phyloP scores from a whole-genome alignment of 345 rosid genomes.

The Draba incana region DNA sequence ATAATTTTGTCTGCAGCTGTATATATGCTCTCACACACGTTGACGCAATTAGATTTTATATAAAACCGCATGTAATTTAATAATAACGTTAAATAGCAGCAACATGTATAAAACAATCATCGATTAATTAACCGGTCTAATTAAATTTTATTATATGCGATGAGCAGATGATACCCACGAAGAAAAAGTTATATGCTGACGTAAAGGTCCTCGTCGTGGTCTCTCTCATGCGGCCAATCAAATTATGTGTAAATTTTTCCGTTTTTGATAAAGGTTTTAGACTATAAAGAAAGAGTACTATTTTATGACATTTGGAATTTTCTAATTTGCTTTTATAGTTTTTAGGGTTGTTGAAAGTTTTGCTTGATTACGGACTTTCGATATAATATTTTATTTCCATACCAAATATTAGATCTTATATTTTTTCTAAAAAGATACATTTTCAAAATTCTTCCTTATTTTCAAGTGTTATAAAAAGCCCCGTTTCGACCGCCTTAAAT shows the following conservation, averaged over 20 bases:
- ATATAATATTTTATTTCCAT: not conserved
- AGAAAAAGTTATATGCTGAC: slow-evolving; percentile 34
- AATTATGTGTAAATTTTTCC: not conserved
- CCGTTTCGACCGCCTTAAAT: no score
- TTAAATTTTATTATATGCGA: not conserved
- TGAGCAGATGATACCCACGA: slow-evolving; percentile 43
- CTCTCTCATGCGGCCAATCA: slow-evolving; percentile 40
- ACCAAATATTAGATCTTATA: not conserved
- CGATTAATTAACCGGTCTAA: not conserved
- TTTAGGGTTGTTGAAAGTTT: not conserved
- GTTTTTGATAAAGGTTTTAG: slow-evolving; percentile 8
- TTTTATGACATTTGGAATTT: not conserved
- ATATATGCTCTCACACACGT: slow-evolving; percentile 5
- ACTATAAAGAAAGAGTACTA: slow-evolving; percentile 14
- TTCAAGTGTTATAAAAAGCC: no score
- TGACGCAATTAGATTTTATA: slow-evolving; percentile 7
- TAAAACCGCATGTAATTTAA: not conserved
- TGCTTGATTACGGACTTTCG: not conserved
- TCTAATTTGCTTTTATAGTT: not conserved
- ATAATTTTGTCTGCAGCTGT: slow-evolving; percentile 27
- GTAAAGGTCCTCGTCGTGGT: slow-evolving; percentile 41
- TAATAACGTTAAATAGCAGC: not conserved
- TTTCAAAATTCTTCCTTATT: no score
- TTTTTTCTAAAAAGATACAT: no score
- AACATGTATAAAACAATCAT: not conserved